A percentile compares a stretch with the other conserved stretches of the same genome.
phyloP scores from a whole-genome alignment of 164 flowering plant genomes.

The Santalum album region DNA sequence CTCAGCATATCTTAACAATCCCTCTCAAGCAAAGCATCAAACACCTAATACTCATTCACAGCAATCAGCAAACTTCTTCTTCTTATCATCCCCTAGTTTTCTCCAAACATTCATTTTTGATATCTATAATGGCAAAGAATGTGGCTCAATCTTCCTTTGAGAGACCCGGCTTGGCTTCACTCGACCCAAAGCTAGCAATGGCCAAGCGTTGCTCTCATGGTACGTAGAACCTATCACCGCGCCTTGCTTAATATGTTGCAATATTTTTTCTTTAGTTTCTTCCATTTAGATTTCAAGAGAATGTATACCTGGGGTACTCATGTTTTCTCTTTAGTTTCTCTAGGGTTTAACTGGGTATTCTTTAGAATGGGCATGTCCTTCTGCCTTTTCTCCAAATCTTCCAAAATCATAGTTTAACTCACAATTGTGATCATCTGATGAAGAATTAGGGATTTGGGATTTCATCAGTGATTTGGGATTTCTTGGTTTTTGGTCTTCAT shows the following conservation, averaged over 20 bases:
- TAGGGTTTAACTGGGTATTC: too few relatives aligned
- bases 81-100: not conserved
- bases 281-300: too few relatives aligned
- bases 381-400: too few relatives aligned
- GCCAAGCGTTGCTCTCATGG: constrained; percentile 79
- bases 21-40: not conserved
- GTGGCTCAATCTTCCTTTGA: constrained; percentile 36
- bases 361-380: too few relatives aligned
- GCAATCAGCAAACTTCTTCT: constrained; percentile 1
- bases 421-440: too few relatives aligned
- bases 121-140: constrained; percentile 25
- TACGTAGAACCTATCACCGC: constrained; percentile 8
- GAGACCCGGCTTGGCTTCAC: constrained; percentile 28
- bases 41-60: too few relatives aligned
- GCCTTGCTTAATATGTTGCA: not conserved
- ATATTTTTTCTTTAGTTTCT: not conserved
- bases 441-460: too few relatives aligned
- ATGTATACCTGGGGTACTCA: too few relatives aligned
- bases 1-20: not conserved
- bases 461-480: too few relatives aligned
- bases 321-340: too few relatives aligned
- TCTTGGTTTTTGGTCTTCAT: too few relatives aligned
- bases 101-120: not conserved
- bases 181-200: constrained; percentile 67
- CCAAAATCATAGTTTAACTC: too few relatives aligned